Evolutionary conservation across 331 rosid genomes (phyloP), one percentile per base, ranked within the genome.

Genomic region (Pyracantha coccinea): DNA sequence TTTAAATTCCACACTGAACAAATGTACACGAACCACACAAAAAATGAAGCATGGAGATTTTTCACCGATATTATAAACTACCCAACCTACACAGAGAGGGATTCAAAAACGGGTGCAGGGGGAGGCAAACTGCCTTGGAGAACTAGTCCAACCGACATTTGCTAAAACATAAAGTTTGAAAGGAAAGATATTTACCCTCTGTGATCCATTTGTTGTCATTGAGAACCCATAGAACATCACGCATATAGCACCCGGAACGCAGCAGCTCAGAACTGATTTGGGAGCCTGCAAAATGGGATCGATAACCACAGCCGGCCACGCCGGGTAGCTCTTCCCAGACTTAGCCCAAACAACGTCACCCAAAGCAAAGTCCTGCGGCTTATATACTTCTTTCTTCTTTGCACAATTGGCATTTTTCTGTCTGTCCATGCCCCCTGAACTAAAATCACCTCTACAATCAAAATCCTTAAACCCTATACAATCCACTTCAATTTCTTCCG

Each of bases 271-370:
- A 38, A 95, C 97, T 4, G 92, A 77, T 45, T 92, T 79, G 0
- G 99, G 99, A 62, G 99, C 99, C 75, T 92, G 84, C 81, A 78
- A 65, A 21, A 90, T 54, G 29, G 97, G 99, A 75, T 95, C 97
- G 75, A 95, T 92, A 58, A 95, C 99, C 72, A 95, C 86, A 1
- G 93, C 97, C 14, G 97, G 99, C 99, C 99, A 95, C 50, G 96
- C 91, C 4, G 99, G 99, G 76, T 84, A 95, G 69, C 91, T 89
- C 87, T 91, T 87, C 71, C 99, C 99, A 82, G 90, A 90, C 84
- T 92, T 95, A 0, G 97, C 99, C 99, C 99, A 95, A 77, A 95
- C 97, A 41, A 95, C 80, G 76, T 92, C 97, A 7, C 97, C 99
- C 85, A 90, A 79, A 59, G 97, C 85, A 82, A 95, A 95, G 75